phyloP scores from a whole-genome alignment of 2,329 filamentous ascomycete species.

The Rutstroemia sp. region DNA sequence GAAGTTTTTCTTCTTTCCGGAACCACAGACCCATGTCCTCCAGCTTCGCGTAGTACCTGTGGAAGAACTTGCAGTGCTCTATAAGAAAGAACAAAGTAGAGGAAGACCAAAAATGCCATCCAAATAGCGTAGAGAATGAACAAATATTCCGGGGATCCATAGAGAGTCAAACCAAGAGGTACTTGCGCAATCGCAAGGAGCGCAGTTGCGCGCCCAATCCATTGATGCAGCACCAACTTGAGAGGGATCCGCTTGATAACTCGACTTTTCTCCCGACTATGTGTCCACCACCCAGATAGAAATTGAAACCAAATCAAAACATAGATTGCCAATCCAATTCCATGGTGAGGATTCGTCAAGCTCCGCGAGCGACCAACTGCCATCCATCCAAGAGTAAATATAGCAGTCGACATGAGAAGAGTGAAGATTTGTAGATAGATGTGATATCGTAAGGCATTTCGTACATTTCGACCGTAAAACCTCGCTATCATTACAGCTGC shows the following conservation, averaged over 20 bases:
- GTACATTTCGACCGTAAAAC: conserved; percentile 58
- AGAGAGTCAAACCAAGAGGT: conserved; percentile 81
- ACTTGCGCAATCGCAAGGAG: conserved; percentile 82
- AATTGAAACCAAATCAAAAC: conserved; percentile 64
- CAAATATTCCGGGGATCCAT: conserved; percentile 76
- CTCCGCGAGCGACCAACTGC: conserved; percentile 67
- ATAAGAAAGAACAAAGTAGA: conserved; percentile 78
- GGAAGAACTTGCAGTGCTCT: conserved; percentile 45
- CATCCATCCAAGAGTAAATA: conserved; percentile 70
- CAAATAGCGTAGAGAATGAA: conserved; percentile 84
- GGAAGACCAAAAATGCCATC: conserved; percentile 61
- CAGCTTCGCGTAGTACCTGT: conserved; percentile 30
- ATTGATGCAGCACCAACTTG: conserved; percentile 61
- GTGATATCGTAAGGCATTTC: conserved; percentile 59
- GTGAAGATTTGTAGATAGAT: conserved; percentile 67
- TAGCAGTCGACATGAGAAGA: conserved; percentile 58
- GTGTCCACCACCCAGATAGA: conserved; percentile 59
- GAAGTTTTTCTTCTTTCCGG: conserved; percentile 37
- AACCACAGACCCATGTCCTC: conserved; percentile 38
- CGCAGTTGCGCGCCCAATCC: conserved; percentile 71
- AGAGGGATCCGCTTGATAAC: conserved; percentile 36
- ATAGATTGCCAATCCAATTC: conserved; percentile 74
- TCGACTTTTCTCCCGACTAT: conserved; percentile 31
- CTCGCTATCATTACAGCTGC: conserved; percentile 65
- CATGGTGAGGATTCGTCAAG: conserved; percentile 76